Evolutionary conservation across 257 asterid species (phyloP).

Genomic region (Fraxinus cuspidata): DNA sequence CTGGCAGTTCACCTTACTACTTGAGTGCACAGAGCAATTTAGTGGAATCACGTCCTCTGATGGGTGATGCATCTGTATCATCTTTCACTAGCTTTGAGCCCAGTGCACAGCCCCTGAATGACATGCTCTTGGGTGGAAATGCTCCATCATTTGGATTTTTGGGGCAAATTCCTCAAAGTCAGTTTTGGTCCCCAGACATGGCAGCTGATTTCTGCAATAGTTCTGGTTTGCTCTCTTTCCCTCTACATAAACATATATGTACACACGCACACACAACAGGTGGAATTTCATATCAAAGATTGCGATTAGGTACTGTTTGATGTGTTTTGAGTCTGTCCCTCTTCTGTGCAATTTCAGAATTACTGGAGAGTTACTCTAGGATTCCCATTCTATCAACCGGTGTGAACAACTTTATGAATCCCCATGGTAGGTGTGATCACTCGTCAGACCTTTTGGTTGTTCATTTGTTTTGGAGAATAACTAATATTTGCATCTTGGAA

Average conservation of each 20-base stretch:
- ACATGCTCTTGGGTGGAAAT: constrained; percentile 60
- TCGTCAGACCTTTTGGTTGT: constrained; percentile 7
- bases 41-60: constrained; percentile 55
- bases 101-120: constrained; percentile 58
- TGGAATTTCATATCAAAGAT: background rate
- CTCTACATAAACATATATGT: constrained; percentile 14
- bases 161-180: constrained; percentile 48
- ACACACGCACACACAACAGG: background rate
- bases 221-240: constrained; percentile 54
- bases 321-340: constrained; percentile 13
- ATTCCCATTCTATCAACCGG: constrained; percentile 55
- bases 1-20: constrained; percentile 54
- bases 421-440: constrained; percentile 51
- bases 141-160: constrained; percentile 58
- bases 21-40: constrained; percentile 54
- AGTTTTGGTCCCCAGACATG: constrained; percentile 53
- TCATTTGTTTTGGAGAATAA: constrained; percentile 11
- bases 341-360: constrained; percentile 43
- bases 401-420: constrained; percentile 55
- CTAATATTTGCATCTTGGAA: constrained; percentile 19
- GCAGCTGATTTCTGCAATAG: constrained; percentile 50
- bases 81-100: constrained; percentile 67
- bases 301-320: background rate
- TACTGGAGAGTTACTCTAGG: constrained; percentile 63
- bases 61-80: constrained; percentile 66